Evolutionary conservation across 768 basidiomycete genomes (phyloP).

Genomic region (Leucocoprinus birnbaumii): DNA sequence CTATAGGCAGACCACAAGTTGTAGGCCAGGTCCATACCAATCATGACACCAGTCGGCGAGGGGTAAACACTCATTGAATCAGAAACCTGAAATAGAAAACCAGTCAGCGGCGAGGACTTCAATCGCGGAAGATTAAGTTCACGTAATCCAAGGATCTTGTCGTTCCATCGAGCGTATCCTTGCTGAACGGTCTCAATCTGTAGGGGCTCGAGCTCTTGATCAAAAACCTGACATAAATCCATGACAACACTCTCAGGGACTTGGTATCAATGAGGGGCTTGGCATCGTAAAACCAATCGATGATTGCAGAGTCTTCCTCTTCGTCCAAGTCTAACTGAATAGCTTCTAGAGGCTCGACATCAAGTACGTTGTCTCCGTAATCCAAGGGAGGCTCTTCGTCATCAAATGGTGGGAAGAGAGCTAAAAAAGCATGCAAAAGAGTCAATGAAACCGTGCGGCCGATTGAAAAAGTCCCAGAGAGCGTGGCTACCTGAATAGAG

Average conservation of each 20-base stretch:
- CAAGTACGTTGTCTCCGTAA: slow-evolving; percentile 98
- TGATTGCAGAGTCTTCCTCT: slow-evolving; percentile 87
- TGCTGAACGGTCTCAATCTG: slow-evolving; percentile 98
- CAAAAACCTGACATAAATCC: slow-evolving; percentile 86
- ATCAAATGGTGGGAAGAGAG: slow-evolving; percentile 98
- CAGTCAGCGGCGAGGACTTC: slow-evolving; percentile 1
- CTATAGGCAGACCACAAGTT: slow-evolving; percentile 99
- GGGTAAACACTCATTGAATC: slow-evolving; percentile 99
- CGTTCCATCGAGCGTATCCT: slow-evolving; percentile 96
- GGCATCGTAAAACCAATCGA: slow-evolving; percentile 99
- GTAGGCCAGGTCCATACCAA: slow-evolving; percentile 98
- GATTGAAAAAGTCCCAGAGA: too few relatives aligned
- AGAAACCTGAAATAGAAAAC: slow-evolving; percentile 53
- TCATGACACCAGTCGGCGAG: slow-evolving; percentile 97
- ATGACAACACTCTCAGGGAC: slow-evolving; percentile 24
- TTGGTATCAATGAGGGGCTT: slow-evolving; percentile 90
- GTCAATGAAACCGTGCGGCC: too few relatives aligned
- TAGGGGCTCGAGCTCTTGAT: slow-evolving; percentile 96
- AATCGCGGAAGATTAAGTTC: slow-evolving; percentile 21
- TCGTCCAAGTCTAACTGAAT: slow-evolving; percentile 95
- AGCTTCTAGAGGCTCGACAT: slow-evolving; percentile 96
- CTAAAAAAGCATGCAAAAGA: too few relatives aligned
- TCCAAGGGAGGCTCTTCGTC: slow-evolving; percentile 99
- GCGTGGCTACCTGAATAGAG: too few relatives aligned
- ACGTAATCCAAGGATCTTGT: slow-evolving; percentile 99